phyloP scores from a whole-genome alignment of 2,329 filamentous ascomycete species.

The Pseudogymnoascus sp. region DNA sequence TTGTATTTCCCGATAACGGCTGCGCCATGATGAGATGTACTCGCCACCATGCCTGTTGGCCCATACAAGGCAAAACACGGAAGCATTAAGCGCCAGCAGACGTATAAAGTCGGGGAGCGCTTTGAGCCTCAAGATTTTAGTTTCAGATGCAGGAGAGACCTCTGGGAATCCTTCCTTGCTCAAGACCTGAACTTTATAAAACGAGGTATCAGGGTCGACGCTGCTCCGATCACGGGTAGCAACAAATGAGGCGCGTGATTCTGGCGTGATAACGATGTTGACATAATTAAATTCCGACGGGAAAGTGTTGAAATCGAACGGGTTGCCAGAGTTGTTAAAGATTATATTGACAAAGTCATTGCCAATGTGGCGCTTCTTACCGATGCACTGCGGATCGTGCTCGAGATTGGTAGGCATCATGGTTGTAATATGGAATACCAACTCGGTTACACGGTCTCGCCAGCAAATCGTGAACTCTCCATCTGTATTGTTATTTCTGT shows the following conservation, averaged over 20 bases:
- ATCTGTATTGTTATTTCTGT: constrained; percentile 67
- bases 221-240: constrained; percentile 45
- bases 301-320: constrained; percentile 85
- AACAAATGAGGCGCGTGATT: constrained; percentile 68
- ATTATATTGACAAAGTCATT: constrained; percentile 98
- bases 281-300: constrained; percentile 94
- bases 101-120: constrained; percentile 80
- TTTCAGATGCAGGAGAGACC: constrained; percentile 79
- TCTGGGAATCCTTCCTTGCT: constrained; percentile 84
- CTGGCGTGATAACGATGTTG: constrained; percentile 89
- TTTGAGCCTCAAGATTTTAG: constrained; percentile 78
- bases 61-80: constrained; percentile 91
- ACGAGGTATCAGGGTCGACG: constrained; percentile 37
- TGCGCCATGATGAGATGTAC: constrained; percentile 83
- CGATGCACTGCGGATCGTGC: constrained; percentile 63
- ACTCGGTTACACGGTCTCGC: constrained; percentile 89
- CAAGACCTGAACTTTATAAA: constrained; percentile 85
- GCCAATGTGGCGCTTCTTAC: constrained; percentile 91
- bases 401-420: constrained; percentile 91
- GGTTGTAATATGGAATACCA: constrained; percentile 91
- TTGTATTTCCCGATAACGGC: constrained; percentile 76
- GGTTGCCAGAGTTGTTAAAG: constrained; percentile 90
- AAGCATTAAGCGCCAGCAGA: constrained; percentile 83
- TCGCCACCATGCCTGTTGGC: constrained; percentile 66
- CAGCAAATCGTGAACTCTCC: constrained; percentile 87